Evolutionary conservation across 2,329 filamentous ascomycete genomes (phyloP).

Genomic region (Curvularia eragrostidis): DNA sequence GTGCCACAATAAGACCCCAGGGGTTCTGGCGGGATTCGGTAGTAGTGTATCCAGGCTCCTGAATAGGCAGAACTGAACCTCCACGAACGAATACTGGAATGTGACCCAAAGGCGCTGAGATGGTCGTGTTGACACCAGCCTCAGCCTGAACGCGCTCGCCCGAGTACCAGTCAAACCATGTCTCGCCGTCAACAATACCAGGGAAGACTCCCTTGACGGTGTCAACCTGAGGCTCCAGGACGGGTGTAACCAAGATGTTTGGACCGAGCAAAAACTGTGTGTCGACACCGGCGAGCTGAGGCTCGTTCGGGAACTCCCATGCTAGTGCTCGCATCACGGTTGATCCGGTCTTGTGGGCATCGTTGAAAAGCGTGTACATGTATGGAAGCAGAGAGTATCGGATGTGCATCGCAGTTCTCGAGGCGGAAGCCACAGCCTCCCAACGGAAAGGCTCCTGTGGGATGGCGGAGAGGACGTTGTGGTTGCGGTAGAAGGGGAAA

Average conservation of each 20-base stretch:
- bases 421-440: constrained; percentile 69
- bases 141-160: constrained; percentile 61
- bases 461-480: constrained; percentile 68
- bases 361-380: constrained; percentile 75
- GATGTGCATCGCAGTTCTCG: constrained; percentile 71
- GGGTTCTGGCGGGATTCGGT: constrained; percentile 66
- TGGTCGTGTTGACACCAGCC: constrained; percentile 65
- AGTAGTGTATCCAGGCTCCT: constrained; percentile 73
- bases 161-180: constrained; percentile 86
- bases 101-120: constrained; percentile 67
- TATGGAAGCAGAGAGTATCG: constrained; percentile 76
- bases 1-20: constrained; percentile 71
- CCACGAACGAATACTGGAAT: constrained; percentile 77
- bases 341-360: constrained; percentile 68
- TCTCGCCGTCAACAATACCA: constrained; percentile 63
- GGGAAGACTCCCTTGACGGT: constrained; percentile 74
- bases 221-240: constrained; percentile 67
- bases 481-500: constrained; percentile 81
- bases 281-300: constrained; percentile 69
- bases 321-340: constrained; percentile 76
- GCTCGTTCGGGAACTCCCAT: constrained; percentile 78
- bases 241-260: constrained; percentile 70
- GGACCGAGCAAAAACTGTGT: constrained; percentile 75
- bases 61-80: constrained; percentile 70
- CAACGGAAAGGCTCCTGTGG: constrained; percentile 76